A percentile compares a stretch with the other conserved stretches of the same genome.
phyloP scores from a whole-genome alignment of 805 yeast species.

The Hyphopichia homilentoma region DNA sequence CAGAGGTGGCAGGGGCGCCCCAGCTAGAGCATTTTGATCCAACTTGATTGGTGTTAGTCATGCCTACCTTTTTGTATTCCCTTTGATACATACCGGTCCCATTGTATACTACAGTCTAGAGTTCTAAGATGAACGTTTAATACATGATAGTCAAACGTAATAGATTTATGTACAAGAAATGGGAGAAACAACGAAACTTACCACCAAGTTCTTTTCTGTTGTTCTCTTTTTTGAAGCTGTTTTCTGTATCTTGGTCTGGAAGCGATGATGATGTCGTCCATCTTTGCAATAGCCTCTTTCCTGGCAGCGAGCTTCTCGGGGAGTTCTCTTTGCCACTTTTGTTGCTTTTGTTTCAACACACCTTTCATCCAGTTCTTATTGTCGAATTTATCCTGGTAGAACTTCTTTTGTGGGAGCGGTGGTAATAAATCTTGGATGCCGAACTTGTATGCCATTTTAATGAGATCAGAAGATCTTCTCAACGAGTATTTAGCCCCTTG shows the following conservation, averaged over 20 bases:
- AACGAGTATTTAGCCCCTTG: constrained; percentile 77
- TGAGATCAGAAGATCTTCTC: constrained; percentile 79
- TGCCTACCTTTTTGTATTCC: not conserved
- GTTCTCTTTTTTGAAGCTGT: constrained; percentile 33
- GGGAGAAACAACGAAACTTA: too few species aligned
- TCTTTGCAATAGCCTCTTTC: constrained; percentile 58
- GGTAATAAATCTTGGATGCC: constrained; percentile 84
- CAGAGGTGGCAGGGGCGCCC: constrained; percentile 17
- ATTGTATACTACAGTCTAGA: too few species aligned
- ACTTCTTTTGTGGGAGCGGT: constrained; percentile 57
- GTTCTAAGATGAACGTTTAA: too few species aligned
- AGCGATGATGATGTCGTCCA: constrained; percentile 64
- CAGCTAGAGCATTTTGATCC: constrained; percentile 12
- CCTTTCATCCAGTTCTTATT: constrained; percentile 72
- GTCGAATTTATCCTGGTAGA: constrained; percentile 74
- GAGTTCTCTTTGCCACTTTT: constrained; percentile 69
- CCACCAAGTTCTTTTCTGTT: constrained; percentile 37
- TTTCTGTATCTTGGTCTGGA: constrained; percentile 50
- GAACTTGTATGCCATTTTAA: constrained; percentile 73
- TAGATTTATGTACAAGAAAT: too few species aligned
- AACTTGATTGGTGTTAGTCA: not conserved
- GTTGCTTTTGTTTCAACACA: constrained; percentile 73
- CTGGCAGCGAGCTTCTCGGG: constrained; percentile 58
- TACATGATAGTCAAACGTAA: too few species aligned
- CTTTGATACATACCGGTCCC: too few species aligned